phyloP scores from a whole-genome alignment of 1,139 yeast genomes.

The Debaryomyces fabryi region DNA sequence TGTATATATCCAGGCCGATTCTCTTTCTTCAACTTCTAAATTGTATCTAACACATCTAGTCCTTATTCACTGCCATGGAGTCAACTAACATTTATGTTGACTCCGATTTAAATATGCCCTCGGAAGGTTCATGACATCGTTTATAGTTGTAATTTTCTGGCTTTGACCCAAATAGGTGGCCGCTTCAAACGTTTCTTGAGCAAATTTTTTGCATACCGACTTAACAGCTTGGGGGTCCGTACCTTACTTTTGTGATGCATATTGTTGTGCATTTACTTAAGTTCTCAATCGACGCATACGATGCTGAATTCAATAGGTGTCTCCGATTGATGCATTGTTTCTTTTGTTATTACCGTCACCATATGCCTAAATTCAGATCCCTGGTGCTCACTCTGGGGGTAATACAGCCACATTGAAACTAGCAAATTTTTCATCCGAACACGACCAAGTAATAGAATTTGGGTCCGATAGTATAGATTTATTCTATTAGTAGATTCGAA shows the following conservation, averaged over 20 bases:
- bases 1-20: neutral
- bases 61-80: neutral
- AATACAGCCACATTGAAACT: conserved; percentile 6
- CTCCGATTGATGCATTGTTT: conserved; percentile 8
- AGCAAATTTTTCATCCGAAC: neutral
- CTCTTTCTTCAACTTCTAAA: neutral
- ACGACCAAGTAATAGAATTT: neutral
- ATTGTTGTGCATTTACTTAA: neutral
- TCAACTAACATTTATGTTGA: neutral
- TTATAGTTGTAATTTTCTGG: neutral
- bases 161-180: too few species aligned
- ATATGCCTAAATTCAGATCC: conserved; percentile 6
- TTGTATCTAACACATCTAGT: neutral
- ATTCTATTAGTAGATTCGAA: neutral
- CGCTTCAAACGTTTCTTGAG: neutral
- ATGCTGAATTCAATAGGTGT: neutral
- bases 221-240: neutral
- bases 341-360: neutral
- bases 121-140: neutral
- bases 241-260: conserved; percentile 4
- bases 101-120: neutral
- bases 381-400: conserved; percentile 7
- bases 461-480: neutral
- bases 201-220: neutral
- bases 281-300: conserved; percentile 1